Base-by-base conservation (phyloP, 768 basidiomycete genomes). In the Tricholoma terreum region DNA sequence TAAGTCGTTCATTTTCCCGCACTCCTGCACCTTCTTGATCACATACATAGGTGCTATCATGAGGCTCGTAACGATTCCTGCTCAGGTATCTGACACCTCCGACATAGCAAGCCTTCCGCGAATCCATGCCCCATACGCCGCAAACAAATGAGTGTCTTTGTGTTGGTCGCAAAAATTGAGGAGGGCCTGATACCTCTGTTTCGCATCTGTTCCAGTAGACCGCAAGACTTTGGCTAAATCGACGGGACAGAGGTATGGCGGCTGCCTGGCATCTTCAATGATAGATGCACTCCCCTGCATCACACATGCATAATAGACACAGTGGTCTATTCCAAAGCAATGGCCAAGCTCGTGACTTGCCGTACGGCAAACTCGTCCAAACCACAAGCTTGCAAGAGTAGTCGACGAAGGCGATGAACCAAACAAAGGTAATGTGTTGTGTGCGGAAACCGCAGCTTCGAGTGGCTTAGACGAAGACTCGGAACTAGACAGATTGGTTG, bases 341-440 rank as follows among this genome's bases (percentile, higher is more conserved):
- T 80, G 79, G 52, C 79, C 69, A 43, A 77, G 57, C 67, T 80
- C 70, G 60, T 76, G 73, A 50, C 67, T 67, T n/a, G 73, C 68
- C 0, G 73, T 74, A 17, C 69, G 69, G 45, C 72, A 73, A 15
- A 71, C 65, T 8, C 75, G 68, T 10, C 67, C 64, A 3, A 76
- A 68, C 71, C 73, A 74, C n/a, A 74, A 45, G 10, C 62, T 68
- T 6, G 64, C 60, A 24, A 71, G 61, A 2, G 58, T 48, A 24
- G 52, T 55, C 17, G 58, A 6, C 10, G 66, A 57, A 11, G 58
- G 59, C 11, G 65, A 57, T 22, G 60, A 21, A 7, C 24, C 19
- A 19, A 45, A 11, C 31, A 56, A 19, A 61, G 60, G 19, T 48
- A 65, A 22, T 42, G 62, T 35, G 17, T 27, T 40, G 45, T 30